Percentiles rank a stretch among this genome's conserved stretches.
Evolutionary conservation across 495 filamentous ascomycete species (phyloP).

Genomic region (Rostrohypoxylon terebratum): DNA sequence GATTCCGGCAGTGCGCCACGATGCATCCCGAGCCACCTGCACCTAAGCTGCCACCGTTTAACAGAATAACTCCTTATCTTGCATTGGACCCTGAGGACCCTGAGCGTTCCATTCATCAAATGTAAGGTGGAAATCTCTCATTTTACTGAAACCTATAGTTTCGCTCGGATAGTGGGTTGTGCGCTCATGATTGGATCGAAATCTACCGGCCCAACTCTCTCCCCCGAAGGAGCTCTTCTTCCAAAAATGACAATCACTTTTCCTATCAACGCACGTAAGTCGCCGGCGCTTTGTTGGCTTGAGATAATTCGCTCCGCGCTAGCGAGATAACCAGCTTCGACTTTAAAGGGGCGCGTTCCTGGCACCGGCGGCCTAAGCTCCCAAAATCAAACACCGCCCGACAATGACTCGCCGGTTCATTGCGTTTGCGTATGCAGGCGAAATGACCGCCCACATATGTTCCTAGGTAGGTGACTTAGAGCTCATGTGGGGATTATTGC

Average conservation of each 20-base stretch:
- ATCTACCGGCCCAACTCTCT: slow-evolving; percentile 15
- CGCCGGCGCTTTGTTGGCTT: slow-evolving; percentile 18
- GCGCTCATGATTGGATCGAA: slow-evolving; percentile 14
- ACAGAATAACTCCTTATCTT: slow-evolving; percentile 15
- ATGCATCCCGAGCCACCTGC: not conserved
- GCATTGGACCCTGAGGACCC: slow-evolving; percentile 16
- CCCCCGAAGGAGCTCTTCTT: not conserved
- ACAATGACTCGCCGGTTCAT: slow-evolving; percentile 14
- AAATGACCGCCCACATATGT: not conserved
- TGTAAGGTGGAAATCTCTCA: slow-evolving; percentile 18
- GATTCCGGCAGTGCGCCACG: slow-evolving; percentile 27
- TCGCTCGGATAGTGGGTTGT: not conserved
- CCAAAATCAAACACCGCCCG: slow-evolving; percentile 15
- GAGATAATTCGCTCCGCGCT: slow-evolving; percentile 9
- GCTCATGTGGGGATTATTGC: not conserved
- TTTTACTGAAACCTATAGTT: slow-evolving; percentile 11
- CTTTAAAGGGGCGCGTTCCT: slow-evolving; percentile 32
- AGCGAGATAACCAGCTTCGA: slow-evolving; percentile 19
- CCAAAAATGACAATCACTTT: not conserved
- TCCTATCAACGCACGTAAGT: slow-evolving; percentile 5
- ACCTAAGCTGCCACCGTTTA: slow-evolving; percentile 7
- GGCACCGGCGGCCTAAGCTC: slow-evolving; percentile 13
- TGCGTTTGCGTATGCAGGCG: not conserved
- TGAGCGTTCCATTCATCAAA: slow-evolving; percentile 3
- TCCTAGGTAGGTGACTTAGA: not conserved